These are phyloP conservation scores for Eutrema japonicum DNA, from an alignment of 345 rosid genomes.

Conservation along the genomic window DNA sequence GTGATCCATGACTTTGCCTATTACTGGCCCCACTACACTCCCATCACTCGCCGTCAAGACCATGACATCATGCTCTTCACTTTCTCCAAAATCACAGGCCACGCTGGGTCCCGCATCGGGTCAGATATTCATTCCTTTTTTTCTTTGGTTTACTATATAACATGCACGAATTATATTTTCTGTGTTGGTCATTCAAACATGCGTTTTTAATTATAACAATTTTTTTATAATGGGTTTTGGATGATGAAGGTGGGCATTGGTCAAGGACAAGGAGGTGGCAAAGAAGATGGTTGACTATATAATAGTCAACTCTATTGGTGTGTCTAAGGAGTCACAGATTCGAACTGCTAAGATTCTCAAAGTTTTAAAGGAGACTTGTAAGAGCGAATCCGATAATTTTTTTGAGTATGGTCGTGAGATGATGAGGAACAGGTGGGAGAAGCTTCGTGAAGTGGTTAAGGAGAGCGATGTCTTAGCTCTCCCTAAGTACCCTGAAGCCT, in stretches of 20 bases:
- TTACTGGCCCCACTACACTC: constrained; percentile 88
- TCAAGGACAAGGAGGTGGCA: constrained; percentile 70
- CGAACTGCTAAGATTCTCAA: constrained; percentile 76
- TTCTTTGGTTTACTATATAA: neutral
- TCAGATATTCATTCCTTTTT: constrained; percentile 27
- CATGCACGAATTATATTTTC: neutral
- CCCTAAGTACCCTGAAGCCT: constrained; percentile 56
- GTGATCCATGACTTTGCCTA: constrained; percentile 83
- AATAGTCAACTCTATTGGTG: constrained; percentile 67
- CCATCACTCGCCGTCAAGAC: constrained; percentile 65
- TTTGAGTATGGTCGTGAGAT: constrained; percentile 53
- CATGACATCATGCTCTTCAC: constrained; percentile 87
- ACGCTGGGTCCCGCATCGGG: constrained; percentile 97
- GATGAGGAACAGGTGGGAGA: constrained; percentile 74
- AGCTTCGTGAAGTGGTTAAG: constrained; percentile 55
- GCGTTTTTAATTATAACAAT: neutral
- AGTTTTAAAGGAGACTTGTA: constrained; percentile 50
- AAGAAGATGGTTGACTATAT: constrained; percentile 68
- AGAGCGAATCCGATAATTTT: constrained; percentile 52
- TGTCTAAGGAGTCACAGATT: constrained; percentile 82
- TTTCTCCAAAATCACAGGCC: constrained; percentile 88
- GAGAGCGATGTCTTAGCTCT: constrained; percentile 52
- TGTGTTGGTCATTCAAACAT: neutral
- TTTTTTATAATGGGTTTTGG: neutral
- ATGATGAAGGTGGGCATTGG: constrained; percentile 73